Evolutionary conservation across 257 asterid genomes (phyloP), one percentile per base, ranked within the genome.

Genomic region (Solanum pinnatisectum): DNA sequence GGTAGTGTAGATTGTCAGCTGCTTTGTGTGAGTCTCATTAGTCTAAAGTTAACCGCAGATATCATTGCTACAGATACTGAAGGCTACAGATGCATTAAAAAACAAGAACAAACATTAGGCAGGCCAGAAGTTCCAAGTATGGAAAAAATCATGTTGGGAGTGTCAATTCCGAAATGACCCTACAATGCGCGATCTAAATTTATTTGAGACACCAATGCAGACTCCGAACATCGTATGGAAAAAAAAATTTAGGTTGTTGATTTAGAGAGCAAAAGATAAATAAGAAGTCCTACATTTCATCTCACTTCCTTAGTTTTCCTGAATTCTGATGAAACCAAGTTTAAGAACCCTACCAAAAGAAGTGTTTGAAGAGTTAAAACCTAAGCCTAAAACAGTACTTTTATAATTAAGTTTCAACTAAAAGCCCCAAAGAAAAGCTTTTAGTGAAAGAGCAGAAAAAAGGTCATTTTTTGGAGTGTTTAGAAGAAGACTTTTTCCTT

Each of bases 21-120:
- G 85, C 70, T 18, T 81, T 32, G 20, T 30, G 70, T 18, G 70
- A 30, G 85, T 82, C 44, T 30, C 30, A 49, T 13, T 40, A 77
- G 20, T 77, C 56, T 39, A 77, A 77, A 23, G 5, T 30, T 30
- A 46, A 49, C 30, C 4, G 27, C 16, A 49, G 27, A 18, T 82
- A 82, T 10, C 70, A 49, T 12, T 30, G 42, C 70, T 30, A 82
- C 70, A 82, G 44, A n/a, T 77, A 39, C 84, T 77, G 60, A 77
- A 23, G 35, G 84, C 22, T 6, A 39, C 35, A 74, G 59, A 82
- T 46, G n/a, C 67, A 87, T 83, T 63, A 30, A 68, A 87, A 86
- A 68, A 65, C 67, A 86, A 52, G 89, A 56, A 88, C 73, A 88
- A 87, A 97, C 99, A 97, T 94, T 91, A 16, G 98, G 99, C 5